A percentile compares a stretch with the other conserved stretches of the same genome.
Evolutionary conservation across 164 flowering plant species (phyloP).

Genomic region (Vitis riparia): DNA sequence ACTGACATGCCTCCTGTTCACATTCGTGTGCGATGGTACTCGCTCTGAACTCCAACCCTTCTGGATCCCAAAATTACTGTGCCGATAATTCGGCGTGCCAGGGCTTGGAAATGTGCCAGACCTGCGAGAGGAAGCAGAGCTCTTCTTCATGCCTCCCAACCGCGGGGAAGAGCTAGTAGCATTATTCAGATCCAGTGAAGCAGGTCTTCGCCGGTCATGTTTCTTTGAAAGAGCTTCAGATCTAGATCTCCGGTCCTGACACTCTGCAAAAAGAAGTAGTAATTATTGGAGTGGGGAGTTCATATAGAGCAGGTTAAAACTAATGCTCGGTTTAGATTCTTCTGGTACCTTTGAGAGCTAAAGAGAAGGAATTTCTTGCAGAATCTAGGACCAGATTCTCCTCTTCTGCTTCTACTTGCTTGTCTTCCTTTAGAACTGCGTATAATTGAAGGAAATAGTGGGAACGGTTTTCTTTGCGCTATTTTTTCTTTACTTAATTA

Average conservation of each 20-base stretch:
- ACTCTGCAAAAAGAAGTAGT: conserved; percentile 38
- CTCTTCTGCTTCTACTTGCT: conserved; percentile 40
- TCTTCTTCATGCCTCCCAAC: conserved; percentile 54
- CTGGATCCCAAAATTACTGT: conserved; percentile 45
- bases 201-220: conserved; percentile 52
- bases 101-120: conserved; percentile 76
- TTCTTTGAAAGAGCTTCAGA: conserved; percentile 52
- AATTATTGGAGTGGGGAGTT: background rate
- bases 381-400: conserved; percentile 40
- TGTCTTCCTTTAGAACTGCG: conserved; percentile 35
- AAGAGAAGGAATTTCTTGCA: conserved; percentile 69
- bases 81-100: conserved; percentile 64
- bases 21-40: conserved; percentile 54
- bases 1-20: conserved; percentile 34
- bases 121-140: conserved; percentile 34
- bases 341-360: conserved; percentile 65
- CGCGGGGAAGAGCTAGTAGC: conserved; percentile 54
- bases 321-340: background rate
- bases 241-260: conserved; percentile 64
- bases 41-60: conserved; percentile 97
- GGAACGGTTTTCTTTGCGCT: background rate
- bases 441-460: conserved; percentile 13
- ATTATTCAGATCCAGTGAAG: conserved; percentile 75
- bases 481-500: background rate
- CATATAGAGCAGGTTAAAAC: background rate